Percentiles rank a stretch among this genome's conserved stretches.
These are phyloP conservation scores for Trametes sanguinea DNA, from an alignment of 768 basidiomycete genomes.

Conservation along the genomic window DNA sequence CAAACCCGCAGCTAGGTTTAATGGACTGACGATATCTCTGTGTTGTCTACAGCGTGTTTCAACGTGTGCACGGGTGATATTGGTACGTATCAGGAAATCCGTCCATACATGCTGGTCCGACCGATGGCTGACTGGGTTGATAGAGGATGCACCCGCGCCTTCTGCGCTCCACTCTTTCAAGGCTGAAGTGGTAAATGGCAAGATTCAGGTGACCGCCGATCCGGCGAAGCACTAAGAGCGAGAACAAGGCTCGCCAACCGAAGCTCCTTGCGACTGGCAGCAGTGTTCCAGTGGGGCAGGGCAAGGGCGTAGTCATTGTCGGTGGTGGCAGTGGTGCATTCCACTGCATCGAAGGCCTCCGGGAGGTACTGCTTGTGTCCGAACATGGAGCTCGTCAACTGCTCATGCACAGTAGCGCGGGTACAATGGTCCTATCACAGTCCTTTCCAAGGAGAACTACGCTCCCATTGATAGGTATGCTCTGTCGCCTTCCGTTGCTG, in stretches of 20 bases:
- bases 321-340: slow-evolving; percentile 85
- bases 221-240: slow-evolving; percentile 59
- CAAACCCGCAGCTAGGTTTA: too few species aligned
- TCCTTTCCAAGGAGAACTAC: slow-evolving; percentile 78
- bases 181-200: slow-evolving; percentile 62
- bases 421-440: slow-evolving; percentile 73
- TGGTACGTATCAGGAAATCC: slow-evolving; percentile 40
- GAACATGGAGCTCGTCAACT: neutral
- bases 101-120: too few species aligned
- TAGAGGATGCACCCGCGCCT: slow-evolving; percentile 90
- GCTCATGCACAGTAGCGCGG: slow-evolving; percentile 55
- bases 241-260: slow-evolving; percentile 65
- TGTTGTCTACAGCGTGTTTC: slow-evolving; percentile 67
- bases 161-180: slow-evolving; percentile 79
- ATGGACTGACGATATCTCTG: too few species aligned
- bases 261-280: slow-evolving; percentile 50
- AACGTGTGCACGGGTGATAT: slow-evolving; percentile 84
- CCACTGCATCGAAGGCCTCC: slow-evolving; percentile 75
- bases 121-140: neutral
- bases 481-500: neutral
- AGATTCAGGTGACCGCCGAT: slow-evolving; percentile 78
- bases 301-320: slow-evolving; percentile 75
- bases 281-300: slow-evolving; percentile 34
- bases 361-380: slow-evolving; percentile 58
- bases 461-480: slow-evolving; percentile 80